Conservation (phyloP, 345 rosid genomes). For the Noccaea caerulescens region DNA sequence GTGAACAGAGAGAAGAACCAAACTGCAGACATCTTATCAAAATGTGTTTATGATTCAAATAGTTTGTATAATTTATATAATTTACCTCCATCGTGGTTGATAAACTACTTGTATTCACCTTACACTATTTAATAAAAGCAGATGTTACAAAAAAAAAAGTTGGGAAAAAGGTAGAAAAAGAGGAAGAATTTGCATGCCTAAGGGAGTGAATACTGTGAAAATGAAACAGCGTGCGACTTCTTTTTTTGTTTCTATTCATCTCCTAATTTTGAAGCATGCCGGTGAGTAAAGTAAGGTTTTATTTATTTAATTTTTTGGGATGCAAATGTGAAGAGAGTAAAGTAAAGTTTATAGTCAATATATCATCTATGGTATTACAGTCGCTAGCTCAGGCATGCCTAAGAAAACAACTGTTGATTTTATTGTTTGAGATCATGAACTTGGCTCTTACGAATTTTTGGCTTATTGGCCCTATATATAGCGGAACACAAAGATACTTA, state of each 20-base stretch:
- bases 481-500: not conserved
- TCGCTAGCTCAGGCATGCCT: slow-evolving; percentile 17
- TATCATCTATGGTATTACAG: not conserved
- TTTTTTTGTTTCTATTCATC: slow-evolving; percentile 3
- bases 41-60: no score
- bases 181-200: slow-evolving; percentile 29
- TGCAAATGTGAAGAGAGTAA: no score
- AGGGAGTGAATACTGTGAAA: slow-evolving; percentile 18
- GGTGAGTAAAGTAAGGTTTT: slow-evolving; percentile 3
- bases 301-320: no score
- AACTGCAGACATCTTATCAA: no score
- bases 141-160: no score
- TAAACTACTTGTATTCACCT: no score
- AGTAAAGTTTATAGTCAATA: no score
- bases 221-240: slow-evolving; percentile 17
- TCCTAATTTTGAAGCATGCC: slow-evolving; percentile 23
- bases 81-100: no score
- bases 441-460: not conserved
- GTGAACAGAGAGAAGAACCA: no score
- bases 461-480: not conserved
- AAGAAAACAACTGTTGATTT: not conserved
- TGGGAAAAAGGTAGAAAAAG: not conserved
- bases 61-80: no score
- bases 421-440: no score
- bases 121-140: no score